Evolutionary conservation across 305 asterid genomes (phyloP), one percentile per base, ranked within the genome.

Genomic region (Solanum hybrid): DNA sequence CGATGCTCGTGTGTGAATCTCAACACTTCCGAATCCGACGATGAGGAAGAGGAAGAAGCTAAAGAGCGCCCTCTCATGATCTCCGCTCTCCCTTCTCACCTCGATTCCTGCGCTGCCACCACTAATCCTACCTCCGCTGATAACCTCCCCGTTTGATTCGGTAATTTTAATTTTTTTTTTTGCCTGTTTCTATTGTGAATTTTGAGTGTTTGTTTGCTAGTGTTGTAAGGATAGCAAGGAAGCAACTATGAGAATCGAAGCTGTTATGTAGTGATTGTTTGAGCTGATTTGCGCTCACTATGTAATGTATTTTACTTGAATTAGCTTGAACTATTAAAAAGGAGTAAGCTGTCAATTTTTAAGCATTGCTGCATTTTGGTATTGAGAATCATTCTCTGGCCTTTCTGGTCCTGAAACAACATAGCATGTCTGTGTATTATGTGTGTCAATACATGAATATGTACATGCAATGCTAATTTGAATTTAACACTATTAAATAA

Each of bases 1-100:
- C 96, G 98, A 16, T 97, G 97, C 90, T 95, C 99, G 80, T 97
- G 99, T 93, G 97, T 97, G 86, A 96, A 94, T 86, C 95, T 97
- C 91, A 91, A 94, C 84, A 96, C 99, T 89, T 94, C 89, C 92
- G 98, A 97, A 84, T 91, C 96, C 88, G 99, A 97, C 64, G 98
- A 95, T 31, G 98, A 95, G 38, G 96, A 91, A 22, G 94, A 89
- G 0, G 93, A 93, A 90, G 99, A 97, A 90, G 96, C 98, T 51
- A 96, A 95, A 77, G 99, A 95, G 89, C 98, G 95, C 24, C 99
- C 99, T 26, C 94, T 97, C 46, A 94, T 97, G 95, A 92, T 97
- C 91, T 92, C 97, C 79, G 89, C 93, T 60, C 90, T 90, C 89
- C 90, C 90, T 73, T 92, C 96, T 29, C 89, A 88, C 90, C 89